Evolutionary conservation across 768 basidiomycete genomes (phyloP), one percentile per base, ranked within the genome.

Genomic region (Xerocomellus intermedius): DNA sequence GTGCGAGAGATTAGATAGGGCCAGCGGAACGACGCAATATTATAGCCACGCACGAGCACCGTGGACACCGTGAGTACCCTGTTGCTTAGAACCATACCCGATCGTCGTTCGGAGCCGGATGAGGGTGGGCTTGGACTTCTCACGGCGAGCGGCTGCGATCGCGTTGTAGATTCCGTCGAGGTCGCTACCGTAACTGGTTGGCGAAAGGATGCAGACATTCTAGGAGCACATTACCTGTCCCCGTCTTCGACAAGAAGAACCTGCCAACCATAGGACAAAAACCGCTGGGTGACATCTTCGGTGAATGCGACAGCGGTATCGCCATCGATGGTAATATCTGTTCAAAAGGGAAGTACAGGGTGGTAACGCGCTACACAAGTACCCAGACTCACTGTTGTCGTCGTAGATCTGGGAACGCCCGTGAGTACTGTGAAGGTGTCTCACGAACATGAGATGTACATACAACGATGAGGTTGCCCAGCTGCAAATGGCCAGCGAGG

Each of bases 281-380:
- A 97, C 52, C 95, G 86, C 68, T 87, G 84, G 63, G 82, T 84
- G 52, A 96, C 93, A 64, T 97, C 84, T 74, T 98, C 95, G 41
- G 95, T 98, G 80, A 98, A 98, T 17, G 95, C 89, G 53, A 87
- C 81, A 53, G 84, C 84, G 60, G 94, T 98, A 74, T 93, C 84
- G 59, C 95, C 95, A 69, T 98, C 95, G 64, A 98, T 97, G 59
- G 95, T 92, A 72, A 98, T 98, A 72, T 94, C 91, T 94, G 59
- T 51, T 44, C 43, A 30, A 47, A 47, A 33, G 17, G 42, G 43
- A 56, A 35, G n/a, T 46, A 44, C 24, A 61, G 55, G 59, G 56
- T 35, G 10, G 12, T 12, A 53, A 21, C 9, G 12, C 1, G n/a
- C 54, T 16, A 32, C 12, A 42, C 37, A 50, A 30, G 19, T 19